phyloP scores from a whole-genome alignment of 164 flowering plant genomes.

The Dillenia turbinata region DNA sequence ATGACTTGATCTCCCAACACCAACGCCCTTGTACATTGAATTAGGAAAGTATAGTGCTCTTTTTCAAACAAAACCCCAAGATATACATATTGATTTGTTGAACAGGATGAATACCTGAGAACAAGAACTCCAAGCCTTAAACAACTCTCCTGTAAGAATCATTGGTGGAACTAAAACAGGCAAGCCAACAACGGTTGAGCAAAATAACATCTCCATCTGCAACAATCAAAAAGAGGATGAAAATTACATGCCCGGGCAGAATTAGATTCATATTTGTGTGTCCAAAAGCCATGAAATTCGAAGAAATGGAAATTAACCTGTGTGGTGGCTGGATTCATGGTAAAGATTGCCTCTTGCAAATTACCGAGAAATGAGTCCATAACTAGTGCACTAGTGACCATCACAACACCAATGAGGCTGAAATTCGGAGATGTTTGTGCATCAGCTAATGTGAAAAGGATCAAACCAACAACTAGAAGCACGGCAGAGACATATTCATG shows the following conservation, averaged over 20 bases:
- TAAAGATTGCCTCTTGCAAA: conserved; percentile 88
- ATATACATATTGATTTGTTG: too few relatives aligned
- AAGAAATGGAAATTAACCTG: conserved; percentile 42
- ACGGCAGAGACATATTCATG: conserved; percentile 66
- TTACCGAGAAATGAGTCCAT: conserved; percentile 89
- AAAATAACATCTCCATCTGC: conserved; percentile 96
- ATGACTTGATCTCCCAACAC: too few relatives aligned
- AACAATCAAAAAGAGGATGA: not conserved
- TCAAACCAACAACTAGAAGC: conserved; percentile 62
- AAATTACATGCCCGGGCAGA: not conserved
- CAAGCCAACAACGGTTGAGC: conserved; percentile 92
- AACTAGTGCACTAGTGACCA: conserved; percentile 67
- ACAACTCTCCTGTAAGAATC: conserved; percentile 86
- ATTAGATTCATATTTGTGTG: not conserved
- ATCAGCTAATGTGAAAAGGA: conserved; percentile 74
- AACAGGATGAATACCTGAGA: conserved; percentile 43
- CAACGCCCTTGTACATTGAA: too few relatives aligned
- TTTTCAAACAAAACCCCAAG: too few relatives aligned
- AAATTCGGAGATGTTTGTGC: conserved; percentile 75
- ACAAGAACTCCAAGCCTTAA: conserved; percentile 85
- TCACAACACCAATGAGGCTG: conserved; percentile 60
- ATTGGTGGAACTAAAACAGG: conserved; percentile 93
- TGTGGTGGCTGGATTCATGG: conserved; percentile 79
- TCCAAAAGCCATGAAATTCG: not conserved
- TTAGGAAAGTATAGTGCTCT: too few relatives aligned